phyloP scores from a whole-genome alignment of 345 rosid genomes.

The Raphanus raphanistrum region DNA sequence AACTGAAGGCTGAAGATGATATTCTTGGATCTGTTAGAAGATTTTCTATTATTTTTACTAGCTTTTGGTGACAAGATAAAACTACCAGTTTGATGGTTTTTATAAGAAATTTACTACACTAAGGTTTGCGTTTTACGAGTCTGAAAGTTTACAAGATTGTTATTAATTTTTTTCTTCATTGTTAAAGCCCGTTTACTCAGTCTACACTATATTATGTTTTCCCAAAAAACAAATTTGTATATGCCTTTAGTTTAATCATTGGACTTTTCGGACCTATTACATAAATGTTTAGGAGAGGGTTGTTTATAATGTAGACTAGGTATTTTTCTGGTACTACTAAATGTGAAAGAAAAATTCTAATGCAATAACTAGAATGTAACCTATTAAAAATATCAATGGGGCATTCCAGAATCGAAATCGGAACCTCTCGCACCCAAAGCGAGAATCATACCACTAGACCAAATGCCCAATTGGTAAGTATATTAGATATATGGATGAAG shows the following conservation, averaged over 20 bases:
- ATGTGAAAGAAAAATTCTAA: not conserved
- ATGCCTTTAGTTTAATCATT: not conserved
- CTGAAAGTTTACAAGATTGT: too few species aligned
- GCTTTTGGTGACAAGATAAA: too few species aligned
- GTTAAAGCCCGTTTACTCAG: not conserved
- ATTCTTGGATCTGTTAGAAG: not conserved
- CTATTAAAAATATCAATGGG: not conserved
- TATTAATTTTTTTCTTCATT: not conserved
- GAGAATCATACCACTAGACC: conserved; percentile 81
- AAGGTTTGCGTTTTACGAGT: too few species aligned
- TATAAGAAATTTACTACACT: too few species aligned
- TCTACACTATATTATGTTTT: not conserved
- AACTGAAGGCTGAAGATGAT: not conserved
- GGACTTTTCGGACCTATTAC: not conserved
- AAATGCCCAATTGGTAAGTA: conserved; percentile 45
- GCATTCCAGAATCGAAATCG: conserved; percentile 43
- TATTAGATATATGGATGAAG: not conserved
- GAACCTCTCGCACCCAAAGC: conserved; percentile 88
- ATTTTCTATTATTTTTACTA: too few species aligned
- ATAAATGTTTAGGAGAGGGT: not conserved
- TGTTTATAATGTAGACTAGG: not conserved
- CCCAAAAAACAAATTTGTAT: not conserved
- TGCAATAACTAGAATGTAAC: not conserved
- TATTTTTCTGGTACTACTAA: not conserved
- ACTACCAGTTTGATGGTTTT: too few species aligned